Percentiles rank a stretch among this genome's conserved stretches.
phyloP scores from a whole-genome alignment of 495 filamentous ascomycete genomes.

The Clohesyomyces aquaticus region DNA sequence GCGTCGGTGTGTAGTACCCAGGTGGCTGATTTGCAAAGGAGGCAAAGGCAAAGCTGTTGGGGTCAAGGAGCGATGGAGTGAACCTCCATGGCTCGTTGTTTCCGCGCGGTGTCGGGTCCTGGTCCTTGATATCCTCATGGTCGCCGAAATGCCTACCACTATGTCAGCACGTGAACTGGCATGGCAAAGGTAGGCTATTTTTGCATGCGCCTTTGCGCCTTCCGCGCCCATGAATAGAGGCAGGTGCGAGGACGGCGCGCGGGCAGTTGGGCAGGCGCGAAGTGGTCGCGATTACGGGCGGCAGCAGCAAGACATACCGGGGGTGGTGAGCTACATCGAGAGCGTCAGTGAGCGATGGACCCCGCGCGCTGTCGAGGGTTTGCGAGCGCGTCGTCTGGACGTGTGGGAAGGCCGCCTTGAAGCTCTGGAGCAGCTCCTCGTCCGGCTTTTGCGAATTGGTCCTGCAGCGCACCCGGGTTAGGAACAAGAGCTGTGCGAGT shows the following conservation, averaged over 20 bases:
- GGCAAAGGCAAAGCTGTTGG: constrained; percentile 78
- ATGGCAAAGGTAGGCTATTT: no score
- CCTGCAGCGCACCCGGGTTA: constrained; percentile 52
- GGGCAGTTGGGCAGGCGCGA: constrained; percentile 19
- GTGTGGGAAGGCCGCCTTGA: constrained; percentile 78
- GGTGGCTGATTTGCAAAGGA: constrained; percentile 76
- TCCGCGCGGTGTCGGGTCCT: constrained; percentile 76
- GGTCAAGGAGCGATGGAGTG: constrained; percentile 84
- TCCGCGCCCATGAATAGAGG: not conserved
- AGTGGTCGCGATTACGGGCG: constrained; percentile 2
- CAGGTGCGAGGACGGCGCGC: constrained; percentile 18
- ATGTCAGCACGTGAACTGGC: constrained; percentile 4
- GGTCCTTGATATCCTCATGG: constrained; percentile 68
- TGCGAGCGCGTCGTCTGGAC: constrained; percentile 50
- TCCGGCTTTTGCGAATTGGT: constrained; percentile 85
- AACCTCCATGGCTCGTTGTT: constrained; percentile 79
- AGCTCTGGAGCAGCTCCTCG: constrained; percentile 80
- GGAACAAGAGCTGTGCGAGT: constrained; percentile 11
- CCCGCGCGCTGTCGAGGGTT: constrained; percentile 30
- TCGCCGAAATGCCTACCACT: constrained; percentile 53
- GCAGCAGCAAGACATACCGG: constrained; percentile 40
- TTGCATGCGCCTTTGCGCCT: no score
- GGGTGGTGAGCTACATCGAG: constrained; percentile 44
- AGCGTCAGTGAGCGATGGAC: constrained; percentile 45
- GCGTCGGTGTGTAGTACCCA: constrained; percentile 87